Evolutionary conservation across 129 eudicot genomes (phyloP).

Genomic region (Cynara cardunculus): DNA sequence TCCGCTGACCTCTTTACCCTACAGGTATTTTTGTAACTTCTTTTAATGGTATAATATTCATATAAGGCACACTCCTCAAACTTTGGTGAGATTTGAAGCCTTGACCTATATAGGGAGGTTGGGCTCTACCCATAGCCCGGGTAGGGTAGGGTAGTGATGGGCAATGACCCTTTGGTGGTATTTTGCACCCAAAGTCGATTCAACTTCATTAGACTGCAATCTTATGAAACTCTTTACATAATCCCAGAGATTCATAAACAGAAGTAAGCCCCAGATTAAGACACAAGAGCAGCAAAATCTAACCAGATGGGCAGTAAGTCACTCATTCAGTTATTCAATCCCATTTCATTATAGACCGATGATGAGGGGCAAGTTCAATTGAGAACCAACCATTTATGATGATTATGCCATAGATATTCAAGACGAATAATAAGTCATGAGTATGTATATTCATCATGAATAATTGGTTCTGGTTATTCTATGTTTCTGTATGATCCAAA

Average conservation of each 20-base stretch:
- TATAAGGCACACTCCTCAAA: no score
- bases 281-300: conserved; percentile 88
- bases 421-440: background rate
- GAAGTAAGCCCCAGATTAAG: conserved; percentile 79
- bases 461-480: background rate
- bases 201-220: conserved; percentile 7
- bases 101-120: background rate
- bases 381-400: background rate
- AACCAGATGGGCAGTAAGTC: conserved; percentile 98
- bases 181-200: background rate
- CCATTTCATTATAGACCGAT: background rate
- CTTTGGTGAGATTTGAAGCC: background rate
- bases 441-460: background rate
- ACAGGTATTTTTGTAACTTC: conserved; percentile 54
- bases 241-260: conserved; percentile 82
- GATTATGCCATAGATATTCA: background rate
- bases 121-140: background rate
- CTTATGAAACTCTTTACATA: conserved; percentile 9
- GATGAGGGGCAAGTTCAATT: background rate
- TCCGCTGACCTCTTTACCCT: conserved; percentile 95
- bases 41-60: background rate
- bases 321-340: background rate
- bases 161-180: background rate
- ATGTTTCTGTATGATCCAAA: background rate
- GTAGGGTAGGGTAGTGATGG: no score